Percentiles rank a stretch among this genome's conserved stretches.
Conservation (phyloP, 2,329 filamentous ascomycete species). For the Zymoseptoria crescenta region DNA sequence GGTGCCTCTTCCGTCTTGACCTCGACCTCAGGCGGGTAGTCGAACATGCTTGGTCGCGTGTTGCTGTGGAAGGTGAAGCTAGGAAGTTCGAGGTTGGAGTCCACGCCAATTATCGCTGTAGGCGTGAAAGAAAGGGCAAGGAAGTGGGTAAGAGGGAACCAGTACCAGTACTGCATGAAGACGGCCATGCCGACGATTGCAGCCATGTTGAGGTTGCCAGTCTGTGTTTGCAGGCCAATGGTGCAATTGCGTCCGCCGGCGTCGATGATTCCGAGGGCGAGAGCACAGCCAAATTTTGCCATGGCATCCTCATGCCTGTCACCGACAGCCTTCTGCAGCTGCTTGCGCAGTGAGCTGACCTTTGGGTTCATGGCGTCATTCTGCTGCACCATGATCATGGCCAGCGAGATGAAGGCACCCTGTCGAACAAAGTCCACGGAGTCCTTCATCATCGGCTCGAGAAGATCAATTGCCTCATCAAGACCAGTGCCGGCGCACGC, state of each 20-base stretch:
- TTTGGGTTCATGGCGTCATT: constrained; percentile 99
- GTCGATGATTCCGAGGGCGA: constrained; percentile 94
- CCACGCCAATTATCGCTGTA: constrained; percentile 88
- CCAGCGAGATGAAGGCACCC: constrained; percentile 83
- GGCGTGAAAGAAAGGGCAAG: constrained; percentile 92
- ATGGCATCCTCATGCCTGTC: constrained; percentile 98
- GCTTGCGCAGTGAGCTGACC: constrained; percentile 82
- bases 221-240: constrained; percentile 94
- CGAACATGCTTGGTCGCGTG: constrained; percentile 88
- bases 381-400: constrained; percentile 99
- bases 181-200: constrained; percentile 97
- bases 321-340: constrained; percentile 83
- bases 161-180: constrained; percentile 99
- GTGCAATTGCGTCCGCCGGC: constrained; percentile 97
- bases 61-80: constrained; percentile 94
- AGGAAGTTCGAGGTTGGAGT: constrained; percentile 87
- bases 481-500: constrained; percentile 94
- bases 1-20: constrained; percentile 90
- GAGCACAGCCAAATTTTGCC: constrained; percentile 94
- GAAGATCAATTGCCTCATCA: constrained; percentile 89
- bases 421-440: constrained; percentile 97
- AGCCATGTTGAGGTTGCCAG: constrained; percentile 96
- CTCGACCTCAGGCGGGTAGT: constrained; percentile 95
- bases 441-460: constrained; percentile 99
- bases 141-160: constrained; percentile 99